A percentile compares a stretch with the other conserved stretches of the same genome.
phyloP scores from a whole-genome alignment of 768 basidiomycete genomes.

The Mycena capillaripes region DNA sequence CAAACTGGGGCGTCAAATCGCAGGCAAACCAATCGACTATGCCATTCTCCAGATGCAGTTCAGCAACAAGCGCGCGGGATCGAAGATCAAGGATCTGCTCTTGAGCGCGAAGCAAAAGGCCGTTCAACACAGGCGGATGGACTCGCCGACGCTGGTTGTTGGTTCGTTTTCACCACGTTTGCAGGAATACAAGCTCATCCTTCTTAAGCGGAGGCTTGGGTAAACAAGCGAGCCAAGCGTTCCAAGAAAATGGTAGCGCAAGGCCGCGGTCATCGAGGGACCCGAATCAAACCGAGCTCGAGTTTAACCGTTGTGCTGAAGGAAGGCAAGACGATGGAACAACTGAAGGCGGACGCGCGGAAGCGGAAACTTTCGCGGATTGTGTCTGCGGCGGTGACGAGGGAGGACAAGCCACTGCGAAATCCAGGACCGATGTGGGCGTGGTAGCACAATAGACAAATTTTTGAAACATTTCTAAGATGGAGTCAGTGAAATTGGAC shows the following conservation, averaged over 20 bases:
- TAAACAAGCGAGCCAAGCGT: constrained; percentile 81
- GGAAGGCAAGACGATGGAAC: constrained; percentile 84
- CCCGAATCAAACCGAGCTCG: constrained; percentile 82
- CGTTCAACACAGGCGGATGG: constrained; percentile 78
- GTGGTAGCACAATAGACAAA: constrained; percentile 65
- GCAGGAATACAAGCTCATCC: constrained; percentile 10
- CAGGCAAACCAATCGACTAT: constrained; percentile 92
- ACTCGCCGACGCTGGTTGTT: constrained; percentile 81
- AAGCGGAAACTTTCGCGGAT: constrained; percentile 80
- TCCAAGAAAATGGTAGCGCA: constrained; percentile 82
- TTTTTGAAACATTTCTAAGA: no score
- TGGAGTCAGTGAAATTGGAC: neutral
- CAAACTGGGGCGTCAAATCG: constrained; percentile 87
- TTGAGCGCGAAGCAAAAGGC: constrained; percentile 91
- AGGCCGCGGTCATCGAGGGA: constrained; percentile 86
- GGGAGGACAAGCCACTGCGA: constrained; percentile 86
- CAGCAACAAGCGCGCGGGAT: constrained; percentile 91
- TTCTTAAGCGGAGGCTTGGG: constrained; percentile 90
- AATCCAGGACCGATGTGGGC: constrained; percentile 82
- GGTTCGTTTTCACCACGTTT: constrained; percentile 66
- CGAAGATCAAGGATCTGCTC: constrained; percentile 90
- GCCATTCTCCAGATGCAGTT: constrained; percentile 98
- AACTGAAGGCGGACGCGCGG: constrained; percentile 73
- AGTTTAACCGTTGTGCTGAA: constrained; percentile 82
- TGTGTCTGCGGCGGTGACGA: constrained; percentile 81